Evolutionary conservation across 2,329 filamentous ascomycete species (phyloP).

Genomic region (Xylariaceae sp.): DNA sequence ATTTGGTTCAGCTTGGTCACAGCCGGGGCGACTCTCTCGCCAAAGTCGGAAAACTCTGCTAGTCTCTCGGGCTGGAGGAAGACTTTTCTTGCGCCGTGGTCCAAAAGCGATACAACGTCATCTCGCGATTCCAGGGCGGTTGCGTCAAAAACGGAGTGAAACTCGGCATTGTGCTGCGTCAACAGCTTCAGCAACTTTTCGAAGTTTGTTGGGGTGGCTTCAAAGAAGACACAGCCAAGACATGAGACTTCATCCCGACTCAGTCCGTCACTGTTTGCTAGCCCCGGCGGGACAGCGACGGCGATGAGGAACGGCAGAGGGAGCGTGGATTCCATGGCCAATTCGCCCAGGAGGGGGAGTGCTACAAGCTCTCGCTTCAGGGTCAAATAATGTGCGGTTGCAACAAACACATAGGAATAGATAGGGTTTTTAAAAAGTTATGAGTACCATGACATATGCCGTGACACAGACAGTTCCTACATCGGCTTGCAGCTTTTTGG

Average conservation of each 20-base stretch:
- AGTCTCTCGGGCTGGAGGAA: conserved; percentile 75
- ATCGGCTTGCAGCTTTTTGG: conserved; percentile 20
- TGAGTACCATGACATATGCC: conserved; percentile 11
- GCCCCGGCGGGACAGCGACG: conserved; percentile 50
- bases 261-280: conserved; percentile 51
- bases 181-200: conserved; percentile 48
- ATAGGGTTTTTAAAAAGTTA: not conserved
- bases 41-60: conserved; percentile 53
- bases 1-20: conserved; percentile 45
- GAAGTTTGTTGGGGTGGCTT: conserved; percentile 42
- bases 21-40: conserved; percentile 53
- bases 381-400: not conserved
- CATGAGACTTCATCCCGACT: conserved; percentile 56
- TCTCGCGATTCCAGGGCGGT: conserved; percentile 65
- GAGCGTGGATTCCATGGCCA: conserved; percentile 60
- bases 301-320: conserved; percentile 62
- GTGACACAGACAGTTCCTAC: conserved; percentile 16
- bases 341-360: not conserved
- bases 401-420: conserved; percentile 1
- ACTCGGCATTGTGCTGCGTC: conserved; percentile 47
- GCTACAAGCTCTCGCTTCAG: not conserved
- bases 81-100: conserved; percentile 79
- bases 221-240: conserved; percentile 58
- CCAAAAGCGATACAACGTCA: conserved; percentile 76
- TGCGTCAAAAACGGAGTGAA: conserved; percentile 73